Conservation (phyloP, 345 rosid genomes). For the Clarkia xantiana region DNA sequence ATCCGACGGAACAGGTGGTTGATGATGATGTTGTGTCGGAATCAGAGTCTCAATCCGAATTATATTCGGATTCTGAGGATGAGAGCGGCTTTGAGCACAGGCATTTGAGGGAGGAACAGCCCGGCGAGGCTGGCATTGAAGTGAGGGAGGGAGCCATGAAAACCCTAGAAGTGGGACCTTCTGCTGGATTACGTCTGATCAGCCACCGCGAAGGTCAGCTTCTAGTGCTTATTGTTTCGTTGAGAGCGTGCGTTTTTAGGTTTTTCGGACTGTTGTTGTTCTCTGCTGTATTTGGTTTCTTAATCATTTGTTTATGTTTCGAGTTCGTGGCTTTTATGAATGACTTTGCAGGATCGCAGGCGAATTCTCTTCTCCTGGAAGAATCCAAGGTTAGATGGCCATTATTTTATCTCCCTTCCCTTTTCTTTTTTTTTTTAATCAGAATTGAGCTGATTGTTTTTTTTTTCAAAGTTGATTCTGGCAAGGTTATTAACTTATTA, state of each 20-base stretch:
- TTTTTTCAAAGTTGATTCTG: no score
- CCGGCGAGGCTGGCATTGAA: background rate
- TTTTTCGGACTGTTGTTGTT: background rate
- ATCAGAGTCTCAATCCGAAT: background rate
- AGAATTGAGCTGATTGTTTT: no score
- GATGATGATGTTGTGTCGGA: no score
- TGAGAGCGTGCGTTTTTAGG: background rate
- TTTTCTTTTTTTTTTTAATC: no score
- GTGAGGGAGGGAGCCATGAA: background rate
- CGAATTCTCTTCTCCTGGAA: no score
- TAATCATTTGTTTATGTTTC: no score
- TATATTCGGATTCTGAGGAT: conserved; percentile 2
- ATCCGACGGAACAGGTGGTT: background rate
- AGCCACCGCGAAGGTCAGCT: conserved; percentile 4
- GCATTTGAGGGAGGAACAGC: background rate
- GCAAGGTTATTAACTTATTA: no score
- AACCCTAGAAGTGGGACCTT: conserved; percentile 3
- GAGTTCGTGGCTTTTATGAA: no score
- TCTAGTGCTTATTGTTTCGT: background rate
- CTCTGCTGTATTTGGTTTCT: no score
- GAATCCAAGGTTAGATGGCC: no score
- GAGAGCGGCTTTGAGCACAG: background rate
- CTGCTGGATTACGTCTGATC: background rate
- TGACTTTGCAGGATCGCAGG: no score
- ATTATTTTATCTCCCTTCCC: no score